Percentiles rank a stretch among this genome's conserved stretches.
These are phyloP conservation scores for Alternaria alternata DNA, from an alignment of 2,329 filamentous ascomycete genomes.

Conservation along the genomic window DNA sequence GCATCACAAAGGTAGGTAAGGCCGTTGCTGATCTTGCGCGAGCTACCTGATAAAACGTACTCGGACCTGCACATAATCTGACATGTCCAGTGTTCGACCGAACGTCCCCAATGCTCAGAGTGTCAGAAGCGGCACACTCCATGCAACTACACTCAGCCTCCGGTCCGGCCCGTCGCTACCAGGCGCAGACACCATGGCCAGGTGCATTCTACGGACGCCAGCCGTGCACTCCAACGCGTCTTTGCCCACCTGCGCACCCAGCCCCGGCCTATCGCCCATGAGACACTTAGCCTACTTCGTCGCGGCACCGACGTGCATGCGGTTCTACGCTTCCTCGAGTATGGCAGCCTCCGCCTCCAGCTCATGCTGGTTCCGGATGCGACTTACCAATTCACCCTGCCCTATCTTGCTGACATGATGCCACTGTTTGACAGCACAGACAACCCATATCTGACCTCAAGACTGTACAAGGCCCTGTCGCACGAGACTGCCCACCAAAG, in stretches of 20 bases:
- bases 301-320: neutral
- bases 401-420: conserved; percentile 7
- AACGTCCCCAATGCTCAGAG: conserved; percentile 6
- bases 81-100: conserved; percentile 9
- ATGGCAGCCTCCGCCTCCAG: conserved; percentile 10
- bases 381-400: conserved; percentile 3
- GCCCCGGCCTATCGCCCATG: neutral
- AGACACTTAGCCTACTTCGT: neutral
- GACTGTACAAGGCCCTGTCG: neutral
- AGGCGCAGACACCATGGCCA: conserved; percentile 4
- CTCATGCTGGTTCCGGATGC: conserved; percentile 3
- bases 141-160: conserved; percentile 5
- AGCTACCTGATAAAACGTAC: neutral
- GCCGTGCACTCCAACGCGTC: conserved; percentile 1
- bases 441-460: conserved; percentile 7
- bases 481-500: neutral
- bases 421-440: neutral
- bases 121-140: conserved; percentile 1
- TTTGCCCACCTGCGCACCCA: conserved; percentile 10
- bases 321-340: conserved; percentile 3
- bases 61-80: neutral
- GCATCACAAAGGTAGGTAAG: conserved; percentile 7
- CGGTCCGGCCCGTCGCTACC: conserved; percentile 1
- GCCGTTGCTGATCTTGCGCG: neutral
- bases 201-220: neutral